Conservation (phyloP, 2,329 filamentous ascomycete genomes). For the Monosporascus sp. region DNA sequence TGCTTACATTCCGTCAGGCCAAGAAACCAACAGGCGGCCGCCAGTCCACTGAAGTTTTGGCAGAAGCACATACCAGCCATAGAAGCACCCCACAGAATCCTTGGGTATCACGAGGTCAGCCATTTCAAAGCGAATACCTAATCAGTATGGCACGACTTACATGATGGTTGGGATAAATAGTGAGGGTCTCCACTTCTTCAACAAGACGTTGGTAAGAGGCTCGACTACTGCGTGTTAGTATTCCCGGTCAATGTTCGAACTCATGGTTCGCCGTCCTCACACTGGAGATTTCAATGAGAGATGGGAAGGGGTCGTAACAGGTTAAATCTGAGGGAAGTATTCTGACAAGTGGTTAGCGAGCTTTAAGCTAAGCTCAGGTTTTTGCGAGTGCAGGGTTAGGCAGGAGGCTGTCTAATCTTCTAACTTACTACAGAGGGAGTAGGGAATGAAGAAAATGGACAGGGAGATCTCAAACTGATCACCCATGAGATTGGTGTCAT, state of each 20-base stretch:
- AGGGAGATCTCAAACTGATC: conserved; percentile 68
- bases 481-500: conserved; percentile 56
- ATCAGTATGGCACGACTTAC: conserved; percentile 36
- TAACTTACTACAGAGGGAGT: conserved; percentile 51
- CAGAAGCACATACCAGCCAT: conserved; percentile 69
- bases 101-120: conserved; percentile 25
- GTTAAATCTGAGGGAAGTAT: too few relatives aligned
- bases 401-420: background rate
- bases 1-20: conserved; percentile 55
- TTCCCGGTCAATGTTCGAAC: background rate
- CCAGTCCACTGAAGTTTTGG: conserved; percentile 56
- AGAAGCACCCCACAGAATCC: conserved; percentile 58
- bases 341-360: too few relatives aligned
- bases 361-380: too few relatives aligned
- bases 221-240: conserved; percentile 42
- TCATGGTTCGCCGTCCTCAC: too few relatives aligned
- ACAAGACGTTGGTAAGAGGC: conserved; percentile 69
- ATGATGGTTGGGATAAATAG: conserved; percentile 81
- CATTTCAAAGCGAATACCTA: conserved; percentile 1
- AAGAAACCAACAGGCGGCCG: conserved; percentile 65
- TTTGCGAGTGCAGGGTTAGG: too few relatives aligned
- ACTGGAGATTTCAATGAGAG: too few relatives aligned
- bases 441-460: conserved; percentile 83
- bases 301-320: too few relatives aligned
- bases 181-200: conserved; percentile 70